phyloP scores from a whole-genome alignment of 495 filamentous ascomycete genomes.

The Penicillium coffeae region DNA sequence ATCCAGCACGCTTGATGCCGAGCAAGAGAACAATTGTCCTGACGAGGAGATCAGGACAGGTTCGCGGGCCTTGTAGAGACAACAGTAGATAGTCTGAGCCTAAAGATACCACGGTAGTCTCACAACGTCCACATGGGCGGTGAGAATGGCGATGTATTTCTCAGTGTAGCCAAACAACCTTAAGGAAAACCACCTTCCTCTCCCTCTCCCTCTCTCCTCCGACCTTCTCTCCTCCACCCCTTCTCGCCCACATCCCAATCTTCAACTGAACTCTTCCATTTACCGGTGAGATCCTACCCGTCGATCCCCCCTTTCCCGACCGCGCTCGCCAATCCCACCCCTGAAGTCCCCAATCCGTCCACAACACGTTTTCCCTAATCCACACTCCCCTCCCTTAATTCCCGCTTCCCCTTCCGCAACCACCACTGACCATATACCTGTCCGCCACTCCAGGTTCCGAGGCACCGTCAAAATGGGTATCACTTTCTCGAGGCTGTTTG shows the following conservation, averaged over 20 bases:
- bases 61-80: too few relatives aligned
- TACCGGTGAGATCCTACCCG: conserved; percentile 10
- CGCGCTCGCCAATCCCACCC: conserved; percentile 7
- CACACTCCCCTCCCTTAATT: conserved; percentile 10
- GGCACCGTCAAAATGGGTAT: conserved; percentile 81
- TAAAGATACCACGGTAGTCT: background rate
- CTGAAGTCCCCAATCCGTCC: conserved; percentile 24
- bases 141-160: conserved; percentile 15
- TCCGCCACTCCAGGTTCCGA: conserved; percentile 23
- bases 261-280: background rate
- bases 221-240: conserved; percentile 6
- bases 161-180: conserved; percentile 18
- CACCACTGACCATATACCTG: conserved; percentile 13
- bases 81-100: background rate
- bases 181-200: conserved; percentile 16
- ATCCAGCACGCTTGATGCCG: background rate
- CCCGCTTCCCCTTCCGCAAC: conserved; percentile 11
- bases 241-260: conserved; percentile 18
- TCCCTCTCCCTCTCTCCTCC: conserved; percentile 13
- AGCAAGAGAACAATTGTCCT: background rate
- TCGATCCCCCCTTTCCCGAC: conserved; percentile 14
- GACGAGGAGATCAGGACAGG: too few relatives aligned
- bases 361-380: conserved; percentile 29
- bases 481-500: conserved; percentile 87
- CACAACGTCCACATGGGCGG: background rate